Evolutionary conservation across 108 stramenopile species (phyloP).

Genomic region (Poteriospumella lacustris): DNA sequence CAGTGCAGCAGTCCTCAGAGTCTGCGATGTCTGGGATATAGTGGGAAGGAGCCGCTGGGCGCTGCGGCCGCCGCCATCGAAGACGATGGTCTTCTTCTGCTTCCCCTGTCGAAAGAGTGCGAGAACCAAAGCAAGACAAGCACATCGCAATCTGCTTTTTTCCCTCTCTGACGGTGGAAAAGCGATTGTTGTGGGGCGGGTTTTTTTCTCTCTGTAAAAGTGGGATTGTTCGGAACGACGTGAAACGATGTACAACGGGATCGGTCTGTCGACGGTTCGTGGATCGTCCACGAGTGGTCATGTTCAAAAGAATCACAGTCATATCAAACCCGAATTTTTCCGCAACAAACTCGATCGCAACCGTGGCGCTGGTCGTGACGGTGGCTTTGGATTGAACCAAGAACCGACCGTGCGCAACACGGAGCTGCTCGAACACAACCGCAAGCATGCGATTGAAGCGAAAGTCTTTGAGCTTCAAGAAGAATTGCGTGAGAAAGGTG

Average conservation of each 20-base stretch:
- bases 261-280: conserved; percentile 74
- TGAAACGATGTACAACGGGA: conserved; percentile 65
- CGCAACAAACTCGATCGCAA: neutral
- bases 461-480: neutral
- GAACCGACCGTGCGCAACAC: neutral
- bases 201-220: too few species aligned
- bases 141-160: too few species aligned
- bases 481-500: neutral
- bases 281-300: conserved; percentile 82
- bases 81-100: too few species aligned
- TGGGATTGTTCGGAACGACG: neutral
- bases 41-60: too few species aligned
- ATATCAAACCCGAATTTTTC: conserved; percentile 46
- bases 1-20: too few species aligned
- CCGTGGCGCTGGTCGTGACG: neutral
- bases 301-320: conserved; percentile 71
- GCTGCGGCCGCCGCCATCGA: too few species aligned
- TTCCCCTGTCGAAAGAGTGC: too few species aligned
- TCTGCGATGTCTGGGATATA: too few species aligned
- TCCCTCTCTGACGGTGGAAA: too few species aligned
- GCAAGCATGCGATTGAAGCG: neutral
- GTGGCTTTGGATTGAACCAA: neutral
- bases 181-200: too few species aligned
- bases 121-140: too few species aligned
- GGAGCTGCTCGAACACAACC: neutral